These are phyloP conservation scores for Lablab purpureus DNA, from an alignment of 306 rosid species.

Conservation along the genomic window DNA sequence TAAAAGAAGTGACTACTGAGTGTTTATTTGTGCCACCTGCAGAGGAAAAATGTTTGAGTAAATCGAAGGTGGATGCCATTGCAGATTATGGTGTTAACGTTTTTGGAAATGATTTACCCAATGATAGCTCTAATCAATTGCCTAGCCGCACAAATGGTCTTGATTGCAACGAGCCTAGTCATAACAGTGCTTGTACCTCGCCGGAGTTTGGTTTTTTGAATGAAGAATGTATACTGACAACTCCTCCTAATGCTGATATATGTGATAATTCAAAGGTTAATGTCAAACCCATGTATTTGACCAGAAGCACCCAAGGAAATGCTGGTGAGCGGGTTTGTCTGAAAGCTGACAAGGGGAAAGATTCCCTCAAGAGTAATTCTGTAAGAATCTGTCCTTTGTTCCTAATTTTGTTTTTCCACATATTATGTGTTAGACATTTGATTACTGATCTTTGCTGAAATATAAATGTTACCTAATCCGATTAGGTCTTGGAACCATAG, in stretches of 20 bases:
- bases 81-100: conserved; percentile 29
- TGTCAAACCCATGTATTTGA: conserved; percentile 30
- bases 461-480: conserved; percentile 1
- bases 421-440: conserved; percentile 21
- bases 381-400: conserved; percentile 47
- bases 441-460: conserved; percentile 12
- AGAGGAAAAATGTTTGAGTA: conserved; percentile 18
- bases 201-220: conserved; percentile 26
- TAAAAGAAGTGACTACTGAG: conserved; percentile 1
- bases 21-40: conserved; percentile 31
- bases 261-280: conserved; percentile 31
- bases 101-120: conserved; percentile 28
- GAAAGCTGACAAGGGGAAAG: conserved; percentile 38
- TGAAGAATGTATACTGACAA: conserved; percentile 39
- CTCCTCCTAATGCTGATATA: conserved; percentile 51
- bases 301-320: conserved; percentile 24
- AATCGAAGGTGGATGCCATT: conserved; percentile 7
- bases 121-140: conserved; percentile 29
- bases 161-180: conserved; percentile 24
- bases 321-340: conserved; percentile 26
- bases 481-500: conserved; percentile 15
- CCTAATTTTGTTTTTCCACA: conserved; percentile 23
- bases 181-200: conserved; percentile 22
- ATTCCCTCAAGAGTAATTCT: conserved; percentile 45
- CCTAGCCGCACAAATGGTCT: background rate